Base-by-base conservation (phyloP, 106 monocot species). In the Dendrobium officinale region DNA sequence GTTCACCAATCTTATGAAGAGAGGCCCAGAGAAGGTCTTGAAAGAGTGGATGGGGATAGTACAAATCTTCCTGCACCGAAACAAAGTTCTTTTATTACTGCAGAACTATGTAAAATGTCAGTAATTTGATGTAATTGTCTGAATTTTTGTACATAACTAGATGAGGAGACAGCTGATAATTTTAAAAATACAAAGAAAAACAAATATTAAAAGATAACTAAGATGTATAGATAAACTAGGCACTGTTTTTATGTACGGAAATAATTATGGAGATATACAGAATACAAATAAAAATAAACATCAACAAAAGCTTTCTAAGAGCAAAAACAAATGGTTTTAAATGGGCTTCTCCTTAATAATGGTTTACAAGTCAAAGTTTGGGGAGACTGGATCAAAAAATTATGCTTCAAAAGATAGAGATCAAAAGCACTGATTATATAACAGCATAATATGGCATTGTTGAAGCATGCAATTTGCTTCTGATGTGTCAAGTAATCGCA, bases 1-100 rank as follows among this genome's bases (percentile, higher is more conserved):
- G 97, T 82, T 98, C 97, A 24, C 86, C 92, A 77, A 89, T 56
- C 59, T 92, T 94, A 82, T 94, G 89, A 59, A 98, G 91, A 80
- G 91, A 75, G 48, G 88, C 75, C 97, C 92, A 94, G 47, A 94
- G 76, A 29, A 94, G 80, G 87, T 94, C 91, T 82, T 97, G 97
- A 68, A 97, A 49, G 26, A 88, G 33, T 5, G 94, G 88, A 87
- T 92, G 97, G 4, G 94, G 94, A 78, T 89, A 94, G 76, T 92
- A 92, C 45, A 94, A 83, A 86, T 98, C 97, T 83, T 98, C 97
- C 97, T 97, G 88, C 72, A 88, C 80, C 11, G 66, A 73, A 43
- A 77, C 18, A 83, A 40, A 82, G 48, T 33, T 37, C 10, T 33
- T 22, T 66, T 26, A 24, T 66, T 40, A 67, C 6, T 67, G 67